phyloP scores from a whole-genome alignment of 148 eudicot genomes.

The Simmondsia chinensis region DNA sequence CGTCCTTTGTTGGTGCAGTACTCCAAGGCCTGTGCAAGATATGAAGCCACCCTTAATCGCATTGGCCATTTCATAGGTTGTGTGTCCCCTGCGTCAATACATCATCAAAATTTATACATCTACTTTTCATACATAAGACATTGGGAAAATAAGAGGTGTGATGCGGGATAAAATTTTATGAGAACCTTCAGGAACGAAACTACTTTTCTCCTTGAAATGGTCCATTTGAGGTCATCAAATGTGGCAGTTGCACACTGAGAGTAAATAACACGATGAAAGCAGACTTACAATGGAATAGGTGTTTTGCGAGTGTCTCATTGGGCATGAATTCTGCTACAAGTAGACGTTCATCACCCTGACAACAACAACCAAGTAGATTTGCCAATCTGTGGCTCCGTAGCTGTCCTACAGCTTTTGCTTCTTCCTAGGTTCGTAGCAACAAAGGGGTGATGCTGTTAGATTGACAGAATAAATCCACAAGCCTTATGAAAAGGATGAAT shows the following conservation, averaged over 20 bases:
- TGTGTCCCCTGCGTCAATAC: slow-evolving; percentile 62
- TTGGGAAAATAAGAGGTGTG: no score
- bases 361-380: slow-evolving; percentile 88
- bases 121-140: background rate
- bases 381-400: slow-evolving; percentile 69
- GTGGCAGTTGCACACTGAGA: slow-evolving; percentile 6
- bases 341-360: slow-evolving; percentile 79
- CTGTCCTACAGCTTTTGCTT: slow-evolving; percentile 89
- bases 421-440: slow-evolving; percentile 63
- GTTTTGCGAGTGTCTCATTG: slow-evolving; percentile 87
- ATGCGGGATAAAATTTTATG: no score
- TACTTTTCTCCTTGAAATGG: no score
- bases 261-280: background rate
- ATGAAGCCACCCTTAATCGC: slow-evolving; percentile 89
- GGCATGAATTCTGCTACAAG: slow-evolving; percentile 98
- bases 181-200: no score
- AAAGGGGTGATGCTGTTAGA: background rate
- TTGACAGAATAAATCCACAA: background rate
- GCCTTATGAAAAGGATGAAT: no score
- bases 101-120: background rate
- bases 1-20: slow-evolving; percentile 89
- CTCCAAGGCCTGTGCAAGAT: slow-evolving; percentile 88
- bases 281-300: slow-evolving; percentile 88
- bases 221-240: no score
- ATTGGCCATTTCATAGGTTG: slow-evolving; percentile 96